Evolutionary conservation across 148 eudicot species (phyloP).

Genomic region (Chenopodium berlandieri): DNA sequence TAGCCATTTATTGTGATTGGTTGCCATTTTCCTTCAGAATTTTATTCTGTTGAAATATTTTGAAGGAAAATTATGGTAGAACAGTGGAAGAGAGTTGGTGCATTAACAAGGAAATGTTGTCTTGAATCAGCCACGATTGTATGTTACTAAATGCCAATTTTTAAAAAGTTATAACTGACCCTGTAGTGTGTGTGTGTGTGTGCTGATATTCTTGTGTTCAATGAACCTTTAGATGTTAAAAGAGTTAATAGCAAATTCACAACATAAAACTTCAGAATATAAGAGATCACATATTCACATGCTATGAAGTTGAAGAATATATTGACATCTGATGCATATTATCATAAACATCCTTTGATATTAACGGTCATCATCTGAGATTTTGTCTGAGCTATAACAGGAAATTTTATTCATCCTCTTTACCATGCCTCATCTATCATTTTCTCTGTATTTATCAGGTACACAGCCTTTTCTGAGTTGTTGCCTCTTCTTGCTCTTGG

Average conservation of each 20-base stretch:
- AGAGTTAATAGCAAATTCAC: background rate
- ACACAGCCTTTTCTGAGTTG: conserved; percentile 90
- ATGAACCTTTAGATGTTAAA: background rate
- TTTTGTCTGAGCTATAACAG: background rate
- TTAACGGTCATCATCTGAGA: background rate
- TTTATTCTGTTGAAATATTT: background rate
- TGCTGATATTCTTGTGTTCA: background rate
- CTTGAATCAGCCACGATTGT: background rate
- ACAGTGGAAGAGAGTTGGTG: background rate
- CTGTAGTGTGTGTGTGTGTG: background rate
- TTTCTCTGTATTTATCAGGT: conserved; percentile 45
- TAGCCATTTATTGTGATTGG: background rate
- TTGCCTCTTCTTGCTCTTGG: conserved; percentile 86
- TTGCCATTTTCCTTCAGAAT: background rate
- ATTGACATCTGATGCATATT: background rate
- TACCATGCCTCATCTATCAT: background rate
- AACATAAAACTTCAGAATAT: background rate
- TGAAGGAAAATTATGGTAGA: background rate
- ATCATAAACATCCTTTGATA: background rate
- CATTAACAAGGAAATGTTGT: background rate
- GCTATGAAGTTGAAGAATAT: background rate
- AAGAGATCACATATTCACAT: background rate
- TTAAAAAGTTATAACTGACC: background rate
- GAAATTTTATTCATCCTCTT: background rate
- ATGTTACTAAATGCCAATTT: background rate